Evolutionary conservation across 208 protist genomes (phyloP).

Genomic region (Leishmania major): DNA sequence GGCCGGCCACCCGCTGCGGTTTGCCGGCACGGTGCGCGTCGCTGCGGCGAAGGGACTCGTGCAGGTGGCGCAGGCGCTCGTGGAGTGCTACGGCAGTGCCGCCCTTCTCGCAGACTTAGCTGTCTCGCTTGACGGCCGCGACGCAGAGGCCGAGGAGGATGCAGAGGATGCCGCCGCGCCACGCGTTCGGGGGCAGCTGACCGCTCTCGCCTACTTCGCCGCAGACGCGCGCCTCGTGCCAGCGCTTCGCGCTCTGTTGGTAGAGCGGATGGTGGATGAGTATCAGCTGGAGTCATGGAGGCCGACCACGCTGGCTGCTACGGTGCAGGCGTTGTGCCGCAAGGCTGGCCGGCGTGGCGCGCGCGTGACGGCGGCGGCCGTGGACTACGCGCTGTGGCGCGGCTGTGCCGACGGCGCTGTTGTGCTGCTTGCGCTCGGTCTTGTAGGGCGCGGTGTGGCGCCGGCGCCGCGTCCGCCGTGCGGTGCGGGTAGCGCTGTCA

Average conservation of each 20-base stretch:
- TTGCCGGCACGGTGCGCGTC: slow-evolving; percentile 40
- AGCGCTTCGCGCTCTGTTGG: slow-evolving; percentile 57
- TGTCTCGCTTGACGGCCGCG: slow-evolving; percentile 4
- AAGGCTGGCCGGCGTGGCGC: slow-evolving; percentile 17
- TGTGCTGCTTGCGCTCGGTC: slow-evolving; percentile 58
- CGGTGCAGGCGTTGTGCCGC: slow-evolving; percentile 26
- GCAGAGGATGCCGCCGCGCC: slow-evolving; percentile 2
- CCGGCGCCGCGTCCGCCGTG: slow-evolving; percentile 10
- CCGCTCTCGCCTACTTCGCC: slow-evolving; percentile 60
- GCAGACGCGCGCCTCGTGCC: slow-evolving; percentile 29
- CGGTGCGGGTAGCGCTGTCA: slow-evolving; percentile 1
- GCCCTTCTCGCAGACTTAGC: slow-evolving; percentile 54
- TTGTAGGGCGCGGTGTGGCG: slow-evolving; percentile 37
- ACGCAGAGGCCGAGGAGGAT: background rate
- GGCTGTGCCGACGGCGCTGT: slow-evolving; percentile 55
- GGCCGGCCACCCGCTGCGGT: slow-evolving; percentile 61
- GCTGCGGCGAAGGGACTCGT: slow-evolving; percentile 49
- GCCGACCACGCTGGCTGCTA: slow-evolving; percentile 25
- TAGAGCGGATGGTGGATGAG: slow-evolving; percentile 29
- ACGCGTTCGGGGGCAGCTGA: slow-evolving; percentile 31
- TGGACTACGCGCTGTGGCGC: slow-evolving; percentile 60
- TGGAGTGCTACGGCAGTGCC: slow-evolving; percentile 65
- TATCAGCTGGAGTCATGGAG: slow-evolving; percentile 29
- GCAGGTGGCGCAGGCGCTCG: slow-evolving; percentile 39
- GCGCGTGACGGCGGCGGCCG: slow-evolving; percentile 30